These are phyloP conservation scores for Phaeotremella fagi DNA, from an alignment of 768 basidiomycete species.

Conservation along the genomic window DNA sequence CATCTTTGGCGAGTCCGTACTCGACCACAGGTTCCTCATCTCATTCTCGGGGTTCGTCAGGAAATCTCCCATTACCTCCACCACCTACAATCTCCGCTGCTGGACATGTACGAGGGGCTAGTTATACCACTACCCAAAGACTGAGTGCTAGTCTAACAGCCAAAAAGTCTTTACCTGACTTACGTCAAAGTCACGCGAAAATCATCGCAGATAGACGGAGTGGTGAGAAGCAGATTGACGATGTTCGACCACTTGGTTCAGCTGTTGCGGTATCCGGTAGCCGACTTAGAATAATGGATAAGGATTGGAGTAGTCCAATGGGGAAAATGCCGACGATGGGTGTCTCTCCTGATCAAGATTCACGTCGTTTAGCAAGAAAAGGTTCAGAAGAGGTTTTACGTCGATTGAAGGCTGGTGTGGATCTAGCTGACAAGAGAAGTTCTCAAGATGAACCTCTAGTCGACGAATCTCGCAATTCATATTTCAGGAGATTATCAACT, in stretches of 20 bases:
- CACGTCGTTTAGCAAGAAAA: conserved; percentile 11
- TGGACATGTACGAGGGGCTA: conserved; percentile 40
- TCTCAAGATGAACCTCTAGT: conserved; percentile 49
- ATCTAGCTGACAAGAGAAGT: conserved; percentile 7
- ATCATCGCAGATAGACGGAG: conserved; percentile 47
- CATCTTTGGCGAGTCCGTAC: conserved; percentile 21
- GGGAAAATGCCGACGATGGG: background rate
- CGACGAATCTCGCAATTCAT: conserved; percentile 78
- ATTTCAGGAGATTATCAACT: conserved; percentile 86
- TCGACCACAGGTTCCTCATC: conserved; percentile 29
- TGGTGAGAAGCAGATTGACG: conserved; percentile 14
- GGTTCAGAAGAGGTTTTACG: conserved; percentile 30
- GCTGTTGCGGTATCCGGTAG: conserved; percentile 24
- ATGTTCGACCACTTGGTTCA: conserved; percentile 22
- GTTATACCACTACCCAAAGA: conserved; percentile 39
- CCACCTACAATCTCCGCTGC: conserved; percentile 5
- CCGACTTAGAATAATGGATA: conserved; percentile 14
- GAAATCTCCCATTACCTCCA: conserved; percentile 50
- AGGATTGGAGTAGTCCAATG: background rate
- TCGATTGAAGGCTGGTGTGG: conserved; percentile 7
- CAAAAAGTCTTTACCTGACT: conserved; percentile 84
- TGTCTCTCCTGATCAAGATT: background rate
- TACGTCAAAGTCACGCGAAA: conserved; percentile 55
- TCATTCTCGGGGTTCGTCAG: conserved; percentile 57
- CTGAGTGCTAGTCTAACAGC: conserved; percentile 40